phyloP scores from a whole-genome alignment of 2,329 filamentous ascomycete species.

The Cadophora sp. region DNA sequence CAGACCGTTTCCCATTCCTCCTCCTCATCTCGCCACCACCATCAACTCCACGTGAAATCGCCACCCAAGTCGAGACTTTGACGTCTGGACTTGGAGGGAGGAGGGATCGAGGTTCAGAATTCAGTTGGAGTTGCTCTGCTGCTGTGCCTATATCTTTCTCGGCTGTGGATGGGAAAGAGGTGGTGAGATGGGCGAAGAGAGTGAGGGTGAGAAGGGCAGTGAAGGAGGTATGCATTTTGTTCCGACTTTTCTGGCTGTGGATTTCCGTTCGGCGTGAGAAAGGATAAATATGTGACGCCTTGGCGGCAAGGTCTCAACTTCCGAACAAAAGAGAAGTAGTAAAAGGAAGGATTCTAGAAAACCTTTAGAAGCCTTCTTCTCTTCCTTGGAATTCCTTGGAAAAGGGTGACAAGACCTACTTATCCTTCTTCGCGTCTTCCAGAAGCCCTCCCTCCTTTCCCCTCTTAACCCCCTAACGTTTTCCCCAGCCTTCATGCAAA shows the following conservation, averaged over 20 bases:
- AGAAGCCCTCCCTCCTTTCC: not conserved
- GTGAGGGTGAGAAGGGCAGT: too few species aligned
- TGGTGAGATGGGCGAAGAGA: not conserved
- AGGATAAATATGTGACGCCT: too few species aligned
- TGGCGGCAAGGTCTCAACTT: too few species aligned
- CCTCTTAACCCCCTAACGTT: too few species aligned
- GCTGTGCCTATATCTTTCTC: too few species aligned
- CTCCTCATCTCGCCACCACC: not conserved
- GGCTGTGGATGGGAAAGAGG: not conserved
- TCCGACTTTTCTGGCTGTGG: too few species aligned
- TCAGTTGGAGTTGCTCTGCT: not conserved
- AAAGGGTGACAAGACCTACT: not conserved
- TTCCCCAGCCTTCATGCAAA: not conserved
- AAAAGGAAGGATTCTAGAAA: not conserved
- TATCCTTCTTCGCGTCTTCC: not conserved
- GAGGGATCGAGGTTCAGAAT: not conserved
- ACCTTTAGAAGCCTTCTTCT: too few species aligned
- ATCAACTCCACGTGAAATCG: constrained; percentile 2
- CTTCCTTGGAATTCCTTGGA: not conserved
- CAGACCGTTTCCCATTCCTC: too few species aligned
- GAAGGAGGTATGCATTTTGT: too few species aligned
- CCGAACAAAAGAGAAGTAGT: too few species aligned
- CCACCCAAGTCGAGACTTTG: constrained; percentile 12
- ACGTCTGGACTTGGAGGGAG: constrained; percentile 9
- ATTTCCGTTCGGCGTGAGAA: too few species aligned